Evolutionary conservation across 768 basidiomycete species (phyloP).

Genomic region (Russula dissimulans): DNA sequence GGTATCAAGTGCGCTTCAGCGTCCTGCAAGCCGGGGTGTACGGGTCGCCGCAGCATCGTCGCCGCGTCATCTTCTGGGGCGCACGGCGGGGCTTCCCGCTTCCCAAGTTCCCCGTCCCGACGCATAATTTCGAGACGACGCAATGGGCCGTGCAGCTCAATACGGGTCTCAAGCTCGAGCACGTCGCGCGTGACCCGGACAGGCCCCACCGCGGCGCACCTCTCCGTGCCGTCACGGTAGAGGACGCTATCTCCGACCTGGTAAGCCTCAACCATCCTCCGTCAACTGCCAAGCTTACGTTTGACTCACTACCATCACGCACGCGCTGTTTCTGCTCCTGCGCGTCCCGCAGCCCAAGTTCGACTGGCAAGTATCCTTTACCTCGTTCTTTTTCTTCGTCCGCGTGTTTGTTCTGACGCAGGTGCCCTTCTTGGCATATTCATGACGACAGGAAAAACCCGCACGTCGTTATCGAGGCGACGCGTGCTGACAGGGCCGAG

Average conservation of each 20-base stretch:
- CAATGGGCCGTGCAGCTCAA: constrained; percentile 11
- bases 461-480: constrained; percentile 32
- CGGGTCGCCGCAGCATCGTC: constrained; percentile 61
- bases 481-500: constrained; percentile 28
- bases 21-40: constrained; percentile 63
- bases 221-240: constrained; percentile 44
- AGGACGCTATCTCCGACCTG: constrained; percentile 61
- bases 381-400: not conserved
- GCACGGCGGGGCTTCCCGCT: constrained; percentile 47
- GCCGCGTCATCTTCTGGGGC: constrained; percentile 60
- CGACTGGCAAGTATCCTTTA: constrained; percentile 44
- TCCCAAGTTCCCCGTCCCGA: constrained; percentile 57
- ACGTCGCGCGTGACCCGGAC: constrained; percentile 1
- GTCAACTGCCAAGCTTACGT: not conserved
- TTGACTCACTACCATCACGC: not conserved
- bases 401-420: not conserved
- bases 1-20: constrained; percentile 61
- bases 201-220: constrained; percentile 39
- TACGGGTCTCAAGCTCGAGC: constrained; percentile 5
- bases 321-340: not conserved
- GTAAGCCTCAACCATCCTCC: constrained; percentile 32
- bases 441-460: constrained; percentile 33
- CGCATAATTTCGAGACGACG: constrained; percentile 37
- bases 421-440: not conserved
- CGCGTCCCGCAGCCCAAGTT: constrained; percentile 42